Conservation (phyloP, 352 stramenopile genomes). For the Phytophthora pluvialis region DNA sequence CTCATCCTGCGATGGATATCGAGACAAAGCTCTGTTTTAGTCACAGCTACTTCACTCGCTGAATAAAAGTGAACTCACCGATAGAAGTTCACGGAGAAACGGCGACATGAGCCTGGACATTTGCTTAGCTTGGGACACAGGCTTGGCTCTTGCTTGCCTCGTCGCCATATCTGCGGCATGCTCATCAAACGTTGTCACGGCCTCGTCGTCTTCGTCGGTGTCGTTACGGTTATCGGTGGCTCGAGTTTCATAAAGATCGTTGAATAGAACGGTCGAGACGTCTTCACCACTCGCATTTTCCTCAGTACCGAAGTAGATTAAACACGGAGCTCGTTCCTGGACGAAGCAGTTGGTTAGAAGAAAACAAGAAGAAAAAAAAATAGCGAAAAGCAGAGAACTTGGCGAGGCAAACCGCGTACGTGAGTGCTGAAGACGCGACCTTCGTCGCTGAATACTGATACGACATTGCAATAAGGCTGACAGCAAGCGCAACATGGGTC, state of each 20-base stretch:
- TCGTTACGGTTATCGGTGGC: constrained; percentile 11
- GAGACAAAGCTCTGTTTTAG: background rate
- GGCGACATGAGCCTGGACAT: constrained; percentile 20
- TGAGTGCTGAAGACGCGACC: constrained; percentile 85
- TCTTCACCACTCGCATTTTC: constrained; percentile 51
- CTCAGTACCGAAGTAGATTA: constrained; percentile 77
- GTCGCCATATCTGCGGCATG: constrained; percentile 26
- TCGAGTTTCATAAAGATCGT: constrained; percentile 60
- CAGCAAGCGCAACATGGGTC: background rate
- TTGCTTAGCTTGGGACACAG: constrained; percentile 5
- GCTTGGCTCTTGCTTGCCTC: constrained; percentile 14
- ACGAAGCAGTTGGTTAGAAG: background rate
- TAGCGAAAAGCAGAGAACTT: no score
- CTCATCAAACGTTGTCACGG: constrained; percentile 27
- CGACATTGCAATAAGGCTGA: constrained; percentile 70
- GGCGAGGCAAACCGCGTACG: constrained; percentile 30
- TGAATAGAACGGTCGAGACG: constrained; percentile 72
- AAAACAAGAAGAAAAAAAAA: background rate
- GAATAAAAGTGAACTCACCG: constrained; percentile 16
- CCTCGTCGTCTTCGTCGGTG: constrained; percentile 24
- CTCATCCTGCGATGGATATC: constrained; percentile 25
- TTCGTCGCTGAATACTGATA: constrained; percentile 63
- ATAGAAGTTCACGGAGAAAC: constrained; percentile 38
- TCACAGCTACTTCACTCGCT: background rate
- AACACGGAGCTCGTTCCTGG: constrained; percentile 76